Evolutionary conservation across 345 rosid genomes (phyloP).

Genomic region (Salix brachista): DNA sequence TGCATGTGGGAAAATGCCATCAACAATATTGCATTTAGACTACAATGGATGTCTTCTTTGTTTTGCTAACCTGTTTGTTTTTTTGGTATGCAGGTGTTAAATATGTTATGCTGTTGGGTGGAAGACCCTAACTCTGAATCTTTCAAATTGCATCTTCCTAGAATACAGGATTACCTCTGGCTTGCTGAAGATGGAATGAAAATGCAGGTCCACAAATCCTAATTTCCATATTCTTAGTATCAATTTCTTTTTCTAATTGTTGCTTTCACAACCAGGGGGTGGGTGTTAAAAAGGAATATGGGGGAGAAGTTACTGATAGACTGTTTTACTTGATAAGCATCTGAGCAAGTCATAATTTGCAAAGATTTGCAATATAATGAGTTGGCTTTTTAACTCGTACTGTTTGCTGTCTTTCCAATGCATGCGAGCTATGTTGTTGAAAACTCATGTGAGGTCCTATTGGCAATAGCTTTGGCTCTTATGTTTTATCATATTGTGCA

Average conservation of each 20-base stretch:
- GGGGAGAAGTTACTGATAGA: conserved; percentile 1
- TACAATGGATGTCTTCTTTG: background rate
- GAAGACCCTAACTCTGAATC: conserved; percentile 97
- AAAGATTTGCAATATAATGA: background rate
- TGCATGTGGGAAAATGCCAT: background rate
- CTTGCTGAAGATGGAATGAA: conserved; percentile 99
- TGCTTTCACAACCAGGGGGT: background rate
- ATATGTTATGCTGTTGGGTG: conserved; percentile 99
- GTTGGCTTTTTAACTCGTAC: background rate
- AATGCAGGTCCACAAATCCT: conserved; percentile 64
- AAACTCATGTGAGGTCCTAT: conserved; percentile 1
- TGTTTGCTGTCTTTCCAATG: background rate
- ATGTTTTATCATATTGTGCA: background rate
- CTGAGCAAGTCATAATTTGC: background rate
- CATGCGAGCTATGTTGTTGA: background rate
- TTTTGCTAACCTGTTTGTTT: conserved; percentile 4
- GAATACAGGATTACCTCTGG: conserved; percentile 87
- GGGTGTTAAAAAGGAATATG: background rate
- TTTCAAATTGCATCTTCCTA: conserved; percentile 83
- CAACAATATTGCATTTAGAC: background rate
- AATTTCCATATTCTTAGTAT: background rate
- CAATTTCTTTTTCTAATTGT: background rate
- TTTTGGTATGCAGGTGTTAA: conserved; percentile 52
- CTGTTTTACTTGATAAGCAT: conserved; percentile 3
- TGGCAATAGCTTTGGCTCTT: background rate